Percentiles rank a stretch among this genome's conserved stretches.
Conservation (phyloP, 129 eudicot genomes). For the sunflower (Helianthus annuus) region HanXRQr2.0-SUNRISE NC_035444.2:91404797-91405296, state of each 20-base stretch:
- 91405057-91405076: conserved; percentile 51
- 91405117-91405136: no score
- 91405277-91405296: no score
- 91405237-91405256: no score
- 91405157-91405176: no score
- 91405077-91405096: conserved; percentile 50
- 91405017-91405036: conserved; percentile 70
- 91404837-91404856: no score
- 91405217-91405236: conserved; percentile 75
- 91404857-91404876: no score
- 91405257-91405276: no score
- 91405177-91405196: no score
- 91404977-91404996: conserved; percentile 59
- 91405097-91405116: no score
- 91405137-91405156: no score
- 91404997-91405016: conserved; percentile 70
- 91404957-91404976: neutral
- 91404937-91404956: neutral
- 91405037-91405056: conserved; percentile 59
- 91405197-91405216: conserved; percentile 66
- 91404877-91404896: no score
- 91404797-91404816: neutral
- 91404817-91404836: no score
- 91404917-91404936: neutral
- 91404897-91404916: neutral